These are phyloP conservation scores for Pichia scutulata DNA, from an alignment of 805 yeast species.

Conservation along the genomic window DNA sequence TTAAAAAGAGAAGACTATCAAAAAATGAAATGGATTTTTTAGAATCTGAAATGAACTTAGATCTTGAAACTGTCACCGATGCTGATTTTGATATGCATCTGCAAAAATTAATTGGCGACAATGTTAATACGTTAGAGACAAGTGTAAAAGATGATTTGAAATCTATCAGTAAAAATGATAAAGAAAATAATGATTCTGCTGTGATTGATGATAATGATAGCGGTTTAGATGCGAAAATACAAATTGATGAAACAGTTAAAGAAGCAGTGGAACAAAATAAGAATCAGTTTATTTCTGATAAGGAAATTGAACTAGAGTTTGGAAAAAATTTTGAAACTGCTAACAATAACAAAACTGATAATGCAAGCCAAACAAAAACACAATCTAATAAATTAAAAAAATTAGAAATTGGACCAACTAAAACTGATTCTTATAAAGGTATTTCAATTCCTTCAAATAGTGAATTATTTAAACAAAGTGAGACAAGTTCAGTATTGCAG, in stretches of 20 bases:
- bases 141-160: background rate
- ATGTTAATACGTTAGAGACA: background rate
- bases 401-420: slow-evolving; percentile 1
- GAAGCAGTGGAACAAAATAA: background rate
- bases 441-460: slow-evolving; percentile 29
- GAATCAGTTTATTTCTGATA: background rate
- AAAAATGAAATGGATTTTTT: slow-evolving; percentile 18
- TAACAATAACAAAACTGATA: background rate
- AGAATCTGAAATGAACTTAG: slow-evolving; percentile 20
- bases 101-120: slow-evolving; percentile 21
- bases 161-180: background rate
- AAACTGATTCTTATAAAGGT: slow-evolving; percentile 24
- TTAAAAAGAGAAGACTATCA: slow-evolving; percentile 8
- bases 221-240: background rate
- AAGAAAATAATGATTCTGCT: background rate
- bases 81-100: slow-evolving; percentile 25
- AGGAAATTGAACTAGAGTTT: background rate
- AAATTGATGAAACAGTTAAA: background rate
- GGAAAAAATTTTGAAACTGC: background rate
- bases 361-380: background rate
- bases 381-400: background rate
- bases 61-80: slow-evolving; percentile 22
- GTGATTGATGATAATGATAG: background rate
- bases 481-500: slow-evolving; percentile 17
- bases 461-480: slow-evolving; percentile 23